Conservation (phyloP, 306 rosid genomes). For the Prunus persica region DNA sequence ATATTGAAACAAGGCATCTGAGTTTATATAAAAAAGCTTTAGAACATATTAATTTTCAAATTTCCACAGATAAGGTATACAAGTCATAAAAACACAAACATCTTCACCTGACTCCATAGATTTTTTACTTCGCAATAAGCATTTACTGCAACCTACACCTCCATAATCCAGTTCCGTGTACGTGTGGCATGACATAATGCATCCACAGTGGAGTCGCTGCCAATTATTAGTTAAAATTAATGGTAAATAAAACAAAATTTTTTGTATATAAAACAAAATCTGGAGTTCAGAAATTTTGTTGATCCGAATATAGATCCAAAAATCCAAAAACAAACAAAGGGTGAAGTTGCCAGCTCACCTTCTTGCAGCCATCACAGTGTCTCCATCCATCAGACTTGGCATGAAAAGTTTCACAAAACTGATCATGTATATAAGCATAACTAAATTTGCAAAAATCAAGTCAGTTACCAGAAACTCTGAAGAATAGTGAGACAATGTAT, state of each 20-base stretch:
- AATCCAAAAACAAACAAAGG: neutral
- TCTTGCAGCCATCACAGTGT: constrained; percentile 24
- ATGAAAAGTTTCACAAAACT: constrained; percentile 32
- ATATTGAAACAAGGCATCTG: neutral
- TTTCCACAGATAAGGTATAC: neutral
- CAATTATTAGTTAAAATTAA: neutral
- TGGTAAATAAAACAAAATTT: neutral
- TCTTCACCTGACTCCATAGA: constrained; percentile 16
- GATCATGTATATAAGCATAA: constrained; percentile 12
- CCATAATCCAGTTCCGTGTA: constrained; percentile 11
- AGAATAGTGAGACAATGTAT: neutral
- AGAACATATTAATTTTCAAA: too few relatives aligned
- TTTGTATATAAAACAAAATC: neutral
- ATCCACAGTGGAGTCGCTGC: constrained; percentile 36
- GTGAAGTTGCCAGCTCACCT: constrained; percentile 19
- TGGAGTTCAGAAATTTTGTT: neutral
- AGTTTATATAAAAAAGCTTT: neutral
- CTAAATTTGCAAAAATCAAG: constrained; percentile 18
- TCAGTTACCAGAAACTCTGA: neutral
- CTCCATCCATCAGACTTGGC: constrained; percentile 26
- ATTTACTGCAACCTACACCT: constrained; percentile 24
- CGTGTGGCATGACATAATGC: constrained; percentile 17
- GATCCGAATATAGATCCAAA: neutral
- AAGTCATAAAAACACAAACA: neutral
- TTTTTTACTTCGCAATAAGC: constrained; percentile 4